phyloP scores from a whole-genome alignment of 208 protist species.

The Wallacemonas sp. region DNA sequence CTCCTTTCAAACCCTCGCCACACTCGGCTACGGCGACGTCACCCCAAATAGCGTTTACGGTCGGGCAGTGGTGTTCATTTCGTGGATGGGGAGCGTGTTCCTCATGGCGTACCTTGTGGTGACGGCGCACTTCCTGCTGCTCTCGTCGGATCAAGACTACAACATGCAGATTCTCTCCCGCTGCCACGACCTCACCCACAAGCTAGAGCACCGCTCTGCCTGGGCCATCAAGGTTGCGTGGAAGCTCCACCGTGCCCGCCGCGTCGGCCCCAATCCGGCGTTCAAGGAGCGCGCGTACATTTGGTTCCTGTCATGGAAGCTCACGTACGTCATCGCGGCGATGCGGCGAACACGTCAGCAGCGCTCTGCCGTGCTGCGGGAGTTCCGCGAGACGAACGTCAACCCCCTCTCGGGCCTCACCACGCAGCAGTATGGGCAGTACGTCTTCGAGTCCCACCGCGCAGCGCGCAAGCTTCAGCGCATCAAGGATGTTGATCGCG shows the following conservation, averaged over 20 bases:
- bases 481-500: conserved; percentile 53
- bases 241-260: conserved; percentile 35
- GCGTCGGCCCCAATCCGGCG: conserved; percentile 11
- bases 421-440: conserved; percentile 34
- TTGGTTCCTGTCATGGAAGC: conserved; percentile 26
- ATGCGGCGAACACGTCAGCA: conserved; percentile 41
- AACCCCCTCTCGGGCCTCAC: conserved; percentile 50
- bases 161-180: conserved; percentile 56
- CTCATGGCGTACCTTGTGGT: conserved; percentile 49
- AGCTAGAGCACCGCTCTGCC: conserved; percentile 38
- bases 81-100: conserved; percentile 33
- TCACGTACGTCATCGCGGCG: conserved; percentile 40
- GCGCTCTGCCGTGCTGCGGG: conserved; percentile 27
- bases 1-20: conserved; percentile 70
- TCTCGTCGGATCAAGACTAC: conserved; percentile 19
- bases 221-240: conserved; percentile 57
- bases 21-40: conserved; percentile 78
- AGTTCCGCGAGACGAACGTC: conserved; percentile 30
- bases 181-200: conserved; percentile 48
- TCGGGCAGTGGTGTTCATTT: conserved; percentile 40
- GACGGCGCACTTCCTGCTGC: conserved; percentile 24
- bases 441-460: conserved; percentile 29
- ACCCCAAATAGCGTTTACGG: conserved; percentile 48
- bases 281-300: conserved; percentile 25
- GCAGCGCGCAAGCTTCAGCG: conserved; percentile 53